Evolutionary conservation across 2,329 filamentous ascomycete genomes (phyloP).

Genomic region (Aspergillus sp.): DNA sequence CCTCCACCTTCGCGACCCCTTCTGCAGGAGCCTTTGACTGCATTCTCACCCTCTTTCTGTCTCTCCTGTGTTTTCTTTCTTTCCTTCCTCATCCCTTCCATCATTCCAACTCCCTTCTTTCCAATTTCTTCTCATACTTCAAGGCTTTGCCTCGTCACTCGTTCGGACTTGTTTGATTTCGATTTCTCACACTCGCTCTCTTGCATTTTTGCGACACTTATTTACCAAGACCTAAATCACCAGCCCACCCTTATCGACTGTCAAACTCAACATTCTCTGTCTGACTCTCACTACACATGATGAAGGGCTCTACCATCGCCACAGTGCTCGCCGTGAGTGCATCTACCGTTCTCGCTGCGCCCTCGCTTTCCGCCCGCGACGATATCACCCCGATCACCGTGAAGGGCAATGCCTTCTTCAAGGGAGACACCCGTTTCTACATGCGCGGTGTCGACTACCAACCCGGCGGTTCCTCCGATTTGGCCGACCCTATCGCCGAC

Average conservation of each 20-base stretch:
- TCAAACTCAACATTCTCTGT: neutral
- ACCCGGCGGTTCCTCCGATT: slow-evolving; percentile 65
- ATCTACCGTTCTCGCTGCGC: slow-evolving; percentile 51
- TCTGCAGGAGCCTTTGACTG: slow-evolving; percentile 8
- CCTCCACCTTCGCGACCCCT: neutral
- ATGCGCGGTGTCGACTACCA: slow-evolving; percentile 66
- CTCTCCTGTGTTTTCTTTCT: slow-evolving; percentile 8
- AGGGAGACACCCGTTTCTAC: slow-evolving; percentile 62
- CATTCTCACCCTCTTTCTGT: slow-evolving; percentile 12
- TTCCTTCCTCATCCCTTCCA: slow-evolving; percentile 13
- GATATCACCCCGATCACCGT: slow-evolving; percentile 62
- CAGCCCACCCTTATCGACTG: neutral
- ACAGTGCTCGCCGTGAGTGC: slow-evolving; percentile 53
- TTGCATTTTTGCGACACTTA: slow-evolving; percentile 7
- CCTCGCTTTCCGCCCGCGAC: slow-evolving; percentile 45
- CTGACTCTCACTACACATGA: slow-evolving; percentile 37
- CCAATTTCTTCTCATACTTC: slow-evolving; percentile 15
- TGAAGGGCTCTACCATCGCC: slow-evolving; percentile 59
- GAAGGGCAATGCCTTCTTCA: slow-evolving; percentile 70
- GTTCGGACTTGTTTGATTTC: slow-evolving; percentile 19
- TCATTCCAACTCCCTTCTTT: slow-evolving; percentile 17
- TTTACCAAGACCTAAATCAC: slow-evolving; percentile 5
- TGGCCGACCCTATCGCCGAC: slow-evolving; percentile 77
- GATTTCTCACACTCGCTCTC: slow-evolving; percentile 16
- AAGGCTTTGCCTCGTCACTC: slow-evolving; percentile 22